phyloP scores from a whole-genome alignment of 805 yeast genomes.

The Ogataea paraovalis region DNA sequence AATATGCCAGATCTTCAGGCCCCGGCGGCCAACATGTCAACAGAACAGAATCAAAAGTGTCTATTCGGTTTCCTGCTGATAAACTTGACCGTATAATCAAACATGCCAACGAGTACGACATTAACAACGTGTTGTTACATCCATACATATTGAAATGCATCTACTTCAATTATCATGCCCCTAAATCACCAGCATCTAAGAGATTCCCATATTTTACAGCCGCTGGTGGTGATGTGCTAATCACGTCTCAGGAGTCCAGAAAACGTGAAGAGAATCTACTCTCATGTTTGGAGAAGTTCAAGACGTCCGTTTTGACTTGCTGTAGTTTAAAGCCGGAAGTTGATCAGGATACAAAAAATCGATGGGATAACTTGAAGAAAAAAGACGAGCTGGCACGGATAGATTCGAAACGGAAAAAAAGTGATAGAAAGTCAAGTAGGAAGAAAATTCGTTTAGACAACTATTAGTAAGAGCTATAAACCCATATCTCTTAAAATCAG shows the following conservation, averaged over 20 bases:
- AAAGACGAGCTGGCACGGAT: constrained; percentile 22
- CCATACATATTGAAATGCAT: constrained; percentile 28
- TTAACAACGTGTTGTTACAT: constrained; percentile 34
- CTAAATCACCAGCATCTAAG: constrained; percentile 11
- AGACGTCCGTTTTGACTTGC: constrained; percentile 32
- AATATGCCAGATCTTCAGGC: constrained; percentile 50
- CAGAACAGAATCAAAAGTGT: constrained; percentile 48
- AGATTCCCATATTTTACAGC: constrained; percentile 26
- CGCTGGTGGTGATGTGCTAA: constrained; percentile 27
- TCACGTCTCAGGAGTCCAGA: constrained; percentile 30
- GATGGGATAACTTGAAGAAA: constrained; percentile 36
- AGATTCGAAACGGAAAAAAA: constrained; percentile 16
- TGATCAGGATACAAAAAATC: constrained; percentile 30
- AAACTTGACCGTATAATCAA: constrained; percentile 18
- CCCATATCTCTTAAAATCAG: no score
- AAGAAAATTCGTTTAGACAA: constrained; percentile 15
- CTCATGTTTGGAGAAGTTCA: constrained; percentile 44
- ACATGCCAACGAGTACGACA: constrained; percentile 40
- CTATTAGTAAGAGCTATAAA: constrained; percentile 18
- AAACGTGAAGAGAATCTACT: constrained; percentile 41
- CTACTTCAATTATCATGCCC: constrained; percentile 6
- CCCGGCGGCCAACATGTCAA: constrained; percentile 64
- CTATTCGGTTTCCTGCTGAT: constrained; percentile 28
- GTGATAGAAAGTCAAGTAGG: constrained; percentile 22
- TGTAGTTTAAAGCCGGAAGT: constrained; percentile 24